Evolutionary conservation across 2,329 filamentous ascomycete genomes (phyloP), one percentile per base, ranked within the genome.

Genomic region (Claviceps sp.): DNA sequence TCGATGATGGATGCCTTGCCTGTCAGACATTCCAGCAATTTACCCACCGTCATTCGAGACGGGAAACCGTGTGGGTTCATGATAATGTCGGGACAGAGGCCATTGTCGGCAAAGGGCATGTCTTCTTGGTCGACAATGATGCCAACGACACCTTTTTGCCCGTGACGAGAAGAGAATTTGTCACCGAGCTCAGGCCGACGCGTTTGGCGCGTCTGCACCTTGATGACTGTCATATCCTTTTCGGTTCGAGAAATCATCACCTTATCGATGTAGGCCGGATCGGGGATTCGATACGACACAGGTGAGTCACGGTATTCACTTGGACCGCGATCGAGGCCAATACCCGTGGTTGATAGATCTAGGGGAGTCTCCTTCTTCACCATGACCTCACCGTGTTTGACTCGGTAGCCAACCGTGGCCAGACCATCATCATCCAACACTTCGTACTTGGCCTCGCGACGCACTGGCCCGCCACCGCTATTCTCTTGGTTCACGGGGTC

Each of bases 41-140:
- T 98, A 37, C 93, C 93, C 56, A 98, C 93, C 51, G 93, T 98
- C 93, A 98, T 98, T 68, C 93, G 93, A 37, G 91, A 97, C 1
- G 93, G 93, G 77, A 98, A 98, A 82, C 93, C 93, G 71, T 98
- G 93, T 0, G 94, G 93, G 73, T 98, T 98, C 93, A 98, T 98
- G 79, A 98, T 98, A 59, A 98, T 96, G 68, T 98, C 93, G 0
- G 93, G 93, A n/a, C 83, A 85, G 58, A 98, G 81, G 2, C 93
- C 94, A 50, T 78, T 74, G 68, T 98, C 93, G 38, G 86, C 86
- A 71, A 98, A 98, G 0, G 93, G 93, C 82, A 98, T 86, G 65
- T 98, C 93, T 64, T 93, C 89, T 70, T 97, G 91, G 56, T 95
- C 87, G 18, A 91, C 89, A 54, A 98, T 96, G 60, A 97, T 91